Evolutionary conservation across 176 grass and related monocot genomes (phyloP), one percentile per base, ranked within the genome.

Genomic region (Phyllostachys edulis): DNA sequence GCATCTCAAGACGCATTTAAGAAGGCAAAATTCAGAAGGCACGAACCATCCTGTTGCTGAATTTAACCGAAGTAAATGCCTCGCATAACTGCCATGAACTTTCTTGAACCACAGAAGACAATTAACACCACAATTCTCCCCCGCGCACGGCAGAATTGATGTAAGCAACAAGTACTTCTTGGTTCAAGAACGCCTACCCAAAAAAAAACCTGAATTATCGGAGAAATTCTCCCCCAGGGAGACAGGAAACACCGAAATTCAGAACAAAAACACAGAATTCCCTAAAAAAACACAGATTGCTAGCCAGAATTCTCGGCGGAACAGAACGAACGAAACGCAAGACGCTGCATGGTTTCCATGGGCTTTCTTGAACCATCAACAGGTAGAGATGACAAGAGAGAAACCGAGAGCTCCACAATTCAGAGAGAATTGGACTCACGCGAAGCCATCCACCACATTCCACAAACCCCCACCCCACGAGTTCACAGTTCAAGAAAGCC

Each of bases 401-500:
- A 67, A 50, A 79, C 18, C 26, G 32, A 11, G 27, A 45, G 63
- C 49, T 46, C 55, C 26, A 65, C 84, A 80, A 86, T 78, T 85
- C 69, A 39, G 44, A 81, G 20, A 78, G 76, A 88, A 90, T 63
- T 54, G 7, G 46, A 23, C 10, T 2, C 12, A 2, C n/a, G 1
- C 44, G 26, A 77, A 41, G 40, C 39, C n/a, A 67, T 40, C 55
- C 12, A 5, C 23, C 16, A 24, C 70, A 44, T 67, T 32, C 69
- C 47, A 73, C 66, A 39, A 32, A 29, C 36, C 50, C 32, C 17
- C 34, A 39, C 62, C 80, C 73, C 45, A 70, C 80, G 55, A 91
- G 95, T 93, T 91, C 60, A 94, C 82, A 97, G 95, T 97, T 97
- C 95, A 97, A 97, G 95, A 97, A 97, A 97, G 95, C 95, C 92